These are phyloP conservation scores for Nemophila menziesii DNA, from an alignment of 257 asterid species.

Conservation along the genomic window DNA sequence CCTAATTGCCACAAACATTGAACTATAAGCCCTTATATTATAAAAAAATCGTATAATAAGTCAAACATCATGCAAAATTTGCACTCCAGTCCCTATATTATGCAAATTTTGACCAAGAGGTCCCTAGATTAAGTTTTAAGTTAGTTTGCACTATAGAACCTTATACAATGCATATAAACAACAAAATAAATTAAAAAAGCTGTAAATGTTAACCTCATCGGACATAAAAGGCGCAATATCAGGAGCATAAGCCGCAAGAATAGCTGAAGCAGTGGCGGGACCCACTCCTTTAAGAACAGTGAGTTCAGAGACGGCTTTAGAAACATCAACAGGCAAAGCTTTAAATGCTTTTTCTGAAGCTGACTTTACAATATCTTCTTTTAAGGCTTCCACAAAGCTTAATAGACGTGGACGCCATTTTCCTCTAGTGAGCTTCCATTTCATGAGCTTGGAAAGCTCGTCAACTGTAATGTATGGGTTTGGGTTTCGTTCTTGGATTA, in stretches of 20 bases:
- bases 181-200: not conserved
- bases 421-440: slow-evolving; percentile 87
- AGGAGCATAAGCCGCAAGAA: slow-evolving; percentile 78
- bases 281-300: slow-evolving; percentile 84
- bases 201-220: slow-evolving; percentile 43
- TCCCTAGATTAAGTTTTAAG: too few species aligned
- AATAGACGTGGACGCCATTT: slow-evolving; percentile 82
- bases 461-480: slow-evolving; percentile 46
- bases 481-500: slow-evolving; percentile 58
- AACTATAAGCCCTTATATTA: too few species aligned
- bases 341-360: slow-evolving; percentile 67
- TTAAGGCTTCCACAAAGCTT: slow-evolving; percentile 50
- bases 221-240: slow-evolving; percentile 86
- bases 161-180: too few species aligned
- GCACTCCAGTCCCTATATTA: too few species aligned
- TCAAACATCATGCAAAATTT: too few species aligned
- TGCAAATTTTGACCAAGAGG: too few species aligned
- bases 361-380: slow-evolving; percentile 44
- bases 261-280: slow-evolving; percentile 91
- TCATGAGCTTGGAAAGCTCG: slow-evolving; percentile 65
- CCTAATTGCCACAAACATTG: too few species aligned
- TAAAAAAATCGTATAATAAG: too few species aligned
- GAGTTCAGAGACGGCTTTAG: slow-evolving; percentile 47
- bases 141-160: too few species aligned
- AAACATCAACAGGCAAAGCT: slow-evolving; percentile 52